Percentiles rank a stretch among this genome's conserved stretches.
Conservation (phyloP, 768 basidiomycete species). For the Pisolithus marmoratus region DNA sequence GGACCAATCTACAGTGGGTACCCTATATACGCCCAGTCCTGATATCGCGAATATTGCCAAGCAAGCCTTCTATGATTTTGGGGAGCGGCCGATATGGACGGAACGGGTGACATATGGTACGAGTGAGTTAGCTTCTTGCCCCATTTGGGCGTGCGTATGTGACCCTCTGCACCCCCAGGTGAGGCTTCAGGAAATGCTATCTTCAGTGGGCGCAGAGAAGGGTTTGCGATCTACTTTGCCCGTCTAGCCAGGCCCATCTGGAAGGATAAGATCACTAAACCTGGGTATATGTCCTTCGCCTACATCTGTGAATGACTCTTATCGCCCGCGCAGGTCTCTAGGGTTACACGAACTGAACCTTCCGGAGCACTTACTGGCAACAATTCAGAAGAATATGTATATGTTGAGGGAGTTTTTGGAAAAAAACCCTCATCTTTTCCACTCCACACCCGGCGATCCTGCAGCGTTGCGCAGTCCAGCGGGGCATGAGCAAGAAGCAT, state of each 20-base stretch:
- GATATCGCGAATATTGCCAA: conserved; percentile 71
- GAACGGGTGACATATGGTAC: conserved; percentile 75
- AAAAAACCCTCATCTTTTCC: conserved; percentile 82
- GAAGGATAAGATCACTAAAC: conserved; percentile 70
- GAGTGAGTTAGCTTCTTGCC: conserved; percentile 34
- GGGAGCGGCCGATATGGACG: conserved; percentile 78
- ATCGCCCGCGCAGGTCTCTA: conserved; percentile 26
- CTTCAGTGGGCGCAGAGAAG: conserved; percentile 87
- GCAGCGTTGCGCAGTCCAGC: conserved; percentile 48
- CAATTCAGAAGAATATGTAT: conserved; percentile 75
- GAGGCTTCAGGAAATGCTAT: conserved; percentile 68
- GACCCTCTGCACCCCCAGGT: conserved; percentile 29
- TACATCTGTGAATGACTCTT: neutral
- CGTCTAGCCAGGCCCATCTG: conserved; percentile 83
- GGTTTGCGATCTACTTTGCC: conserved; percentile 80
- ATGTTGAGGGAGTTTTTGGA: conserved; percentile 72
- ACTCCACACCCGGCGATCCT: conserved; percentile 69
- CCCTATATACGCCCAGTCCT: conserved; percentile 46
- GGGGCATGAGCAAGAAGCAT: conserved; percentile 77
- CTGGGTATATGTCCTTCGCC: conserved; percentile 39
- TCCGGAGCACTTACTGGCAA: conserved; percentile 55
- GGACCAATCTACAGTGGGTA: conserved; percentile 41
- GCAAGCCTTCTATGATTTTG: conserved; percentile 82
- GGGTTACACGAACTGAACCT: conserved; percentile 56
- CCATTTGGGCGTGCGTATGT: neutral